Base-by-base conservation (phyloP, 352 stramenopile species). In the Globisporangium abappressorium region DNA sequence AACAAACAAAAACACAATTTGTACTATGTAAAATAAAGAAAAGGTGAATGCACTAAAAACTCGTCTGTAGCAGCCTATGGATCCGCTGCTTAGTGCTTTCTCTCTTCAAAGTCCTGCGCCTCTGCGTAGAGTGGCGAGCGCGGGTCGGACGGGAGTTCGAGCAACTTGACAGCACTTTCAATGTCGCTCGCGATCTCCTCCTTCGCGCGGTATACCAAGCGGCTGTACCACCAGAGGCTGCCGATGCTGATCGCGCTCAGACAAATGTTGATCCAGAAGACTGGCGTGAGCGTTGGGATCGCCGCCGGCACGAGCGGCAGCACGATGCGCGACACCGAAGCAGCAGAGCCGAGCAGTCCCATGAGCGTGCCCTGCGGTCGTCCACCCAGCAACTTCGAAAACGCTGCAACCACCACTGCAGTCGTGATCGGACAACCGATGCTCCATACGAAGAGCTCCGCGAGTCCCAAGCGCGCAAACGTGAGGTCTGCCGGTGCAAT, bases 361-460 rank as follows among this genome's bases (percentile, higher is more conserved):
- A 94, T 94, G 20, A 92, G 76, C 41, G 84, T 94, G 47, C 86
- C 86, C 70, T 94, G 86, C 5, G 85, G 86, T 26, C 85, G 79
- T 33, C 80, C 78, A 22, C 84, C 86, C 18, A 94, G 75, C n/a
- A 93, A 60, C 60, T 92, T 92, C 36, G 84, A 92, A 57, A 92
- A 94, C 2, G 86, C 84, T 22, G 84, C 82, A 14, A 94, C 78
- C 15, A 87, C 82, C 24, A 92, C 86, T 0, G 86, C 84, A 2
- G 85, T 92, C 20, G 82, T 91, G 67, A 92, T 91, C 6, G 85
- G 85, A 51, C 84, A 92, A 20, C 85, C 85, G 34, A 94, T 88
- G 58, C 84, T 92, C 85, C 85, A 94, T 14, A 94, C 82, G 46
- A 92, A 77, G n/a, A 92, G 64, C 65, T 92, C 82, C 0, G 80